Conservation (phyloP, 495 filamentous ascomycete species). For the Podospora sp. region DNA sequence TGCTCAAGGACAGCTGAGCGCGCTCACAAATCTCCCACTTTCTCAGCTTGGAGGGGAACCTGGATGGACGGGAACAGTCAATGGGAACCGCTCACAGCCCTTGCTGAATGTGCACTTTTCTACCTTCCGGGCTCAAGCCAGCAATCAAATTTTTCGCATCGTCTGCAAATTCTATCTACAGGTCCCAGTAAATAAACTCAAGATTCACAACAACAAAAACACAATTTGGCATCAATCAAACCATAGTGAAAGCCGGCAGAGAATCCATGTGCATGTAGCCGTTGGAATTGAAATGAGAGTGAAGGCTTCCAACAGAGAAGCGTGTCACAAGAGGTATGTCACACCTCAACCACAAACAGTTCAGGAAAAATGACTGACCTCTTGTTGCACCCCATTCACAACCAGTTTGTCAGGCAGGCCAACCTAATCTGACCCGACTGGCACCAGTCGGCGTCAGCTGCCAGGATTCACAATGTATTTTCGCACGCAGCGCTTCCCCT, state of each 20-base stretch:
- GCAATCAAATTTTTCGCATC: neutral
- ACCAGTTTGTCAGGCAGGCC: no score
- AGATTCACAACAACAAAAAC: neutral
- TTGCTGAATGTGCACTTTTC: neutral
- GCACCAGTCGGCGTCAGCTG: no score
- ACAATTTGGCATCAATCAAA: neutral
- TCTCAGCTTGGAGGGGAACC: slow-evolving; percentile 7
- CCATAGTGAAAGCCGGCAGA: neutral
- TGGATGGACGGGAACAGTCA: neutral
- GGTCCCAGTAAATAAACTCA: neutral
- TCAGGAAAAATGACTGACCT: neutral
- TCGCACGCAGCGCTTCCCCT: no score
- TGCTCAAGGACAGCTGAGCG: neutral
- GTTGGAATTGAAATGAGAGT: neutral
- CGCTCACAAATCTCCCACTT: neutral
- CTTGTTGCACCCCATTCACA: no score
- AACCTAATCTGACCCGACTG: no score
- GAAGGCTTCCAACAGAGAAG: neutral
- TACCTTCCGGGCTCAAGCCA: neutral
- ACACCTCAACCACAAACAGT: neutral
- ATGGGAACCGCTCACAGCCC: neutral
- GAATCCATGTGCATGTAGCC: neutral
- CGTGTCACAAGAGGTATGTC: neutral
- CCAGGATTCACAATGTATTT: no score
- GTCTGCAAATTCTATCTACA: neutral